phyloP scores from a whole-genome alignment of 208 protist species.

The Leishmania tropica region DNA sequence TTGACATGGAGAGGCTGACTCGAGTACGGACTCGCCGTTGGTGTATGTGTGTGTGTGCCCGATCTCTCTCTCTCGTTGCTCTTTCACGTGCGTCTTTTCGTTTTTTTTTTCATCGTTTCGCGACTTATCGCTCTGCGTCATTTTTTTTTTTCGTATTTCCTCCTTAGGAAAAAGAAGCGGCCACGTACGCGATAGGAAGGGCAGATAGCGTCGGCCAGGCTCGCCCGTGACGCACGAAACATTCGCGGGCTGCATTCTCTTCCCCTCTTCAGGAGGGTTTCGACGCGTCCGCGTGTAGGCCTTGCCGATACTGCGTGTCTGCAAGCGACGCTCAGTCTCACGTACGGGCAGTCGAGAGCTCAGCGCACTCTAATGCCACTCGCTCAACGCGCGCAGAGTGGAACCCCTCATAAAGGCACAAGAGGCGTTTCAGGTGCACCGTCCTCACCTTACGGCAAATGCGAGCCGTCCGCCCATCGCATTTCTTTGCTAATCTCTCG shows the following conservation, averaged over 20 bases:
- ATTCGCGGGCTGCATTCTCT: neutral
- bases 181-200: neutral
- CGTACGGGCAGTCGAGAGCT: neutral
- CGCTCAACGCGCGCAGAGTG: neutral
- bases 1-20: neutral
- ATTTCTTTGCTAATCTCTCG: neutral
- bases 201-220: neutral
- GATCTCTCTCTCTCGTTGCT: neutral
- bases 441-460: neutral
- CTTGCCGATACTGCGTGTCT: neutral
- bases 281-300: no score
- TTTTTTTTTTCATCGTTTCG: neutral
- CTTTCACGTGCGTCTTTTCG: neutral
- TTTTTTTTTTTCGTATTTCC: constrained; percentile 28
- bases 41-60: no score
- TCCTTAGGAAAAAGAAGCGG: constrained; percentile 4
- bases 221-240: neutral
- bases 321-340: neutral
- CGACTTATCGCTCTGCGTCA: neutral
- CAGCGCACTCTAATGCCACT: neutral
- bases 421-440: neutral
- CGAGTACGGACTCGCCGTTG: neutral
- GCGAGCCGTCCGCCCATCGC: no score
- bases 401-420: neutral
- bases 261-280: no score